Percentiles rank a stretch among this genome's conserved stretches.
Conservation (phyloP, 495 filamentous ascomycete genomes). For the Trichoderma gamsii region DNA sequence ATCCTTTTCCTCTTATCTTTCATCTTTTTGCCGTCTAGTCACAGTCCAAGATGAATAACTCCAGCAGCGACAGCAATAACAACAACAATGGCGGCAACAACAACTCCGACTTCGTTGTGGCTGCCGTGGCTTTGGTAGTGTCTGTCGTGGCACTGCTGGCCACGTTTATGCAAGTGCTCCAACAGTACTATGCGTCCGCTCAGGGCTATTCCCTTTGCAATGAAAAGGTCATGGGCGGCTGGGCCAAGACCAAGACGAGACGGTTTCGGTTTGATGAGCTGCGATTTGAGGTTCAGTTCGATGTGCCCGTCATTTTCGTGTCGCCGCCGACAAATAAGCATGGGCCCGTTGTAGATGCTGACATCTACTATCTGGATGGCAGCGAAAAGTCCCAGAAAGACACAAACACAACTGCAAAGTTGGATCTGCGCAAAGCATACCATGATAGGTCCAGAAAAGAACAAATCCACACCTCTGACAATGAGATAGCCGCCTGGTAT, state of each 20-base stretch:
- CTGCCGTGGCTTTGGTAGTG: slow-evolving; percentile 30
- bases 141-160: slow-evolving; percentile 35
- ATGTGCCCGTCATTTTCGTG: slow-evolving; percentile 45
- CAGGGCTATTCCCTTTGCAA: slow-evolving; percentile 37
- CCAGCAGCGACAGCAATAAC: not conserved
- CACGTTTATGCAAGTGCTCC: slow-evolving; percentile 35
- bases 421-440: slow-evolving; percentile 22
- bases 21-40: too few relatives aligned
- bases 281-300: slow-evolving; percentile 45
- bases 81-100: not conserved
- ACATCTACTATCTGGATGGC: slow-evolving; percentile 37
- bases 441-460: slow-evolving; percentile 21
- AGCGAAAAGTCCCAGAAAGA: slow-evolving; percentile 29
- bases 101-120: slow-evolving; percentile 13
- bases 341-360: slow-evolving; percentile 31
- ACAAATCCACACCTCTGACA: slow-evolving; percentile 40
- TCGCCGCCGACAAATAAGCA: slow-evolving; percentile 34
- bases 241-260: slow-evolving; percentile 37
- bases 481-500: slow-evolving; percentile 44
- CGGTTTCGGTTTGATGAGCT: slow-evolving; percentile 37
- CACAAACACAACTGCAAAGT: slow-evolving; percentile 25
- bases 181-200: slow-evolving; percentile 40
- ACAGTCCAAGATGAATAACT: not conserved
- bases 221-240: slow-evolving; percentile 40
- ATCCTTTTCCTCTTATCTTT: too few relatives aligned